A percentile compares a stretch with the other conserved stretches of the same genome.
phyloP scores from a whole-genome alignment of 352 stramenopile genomes.

The Phytophthora aleatoria region DNA sequence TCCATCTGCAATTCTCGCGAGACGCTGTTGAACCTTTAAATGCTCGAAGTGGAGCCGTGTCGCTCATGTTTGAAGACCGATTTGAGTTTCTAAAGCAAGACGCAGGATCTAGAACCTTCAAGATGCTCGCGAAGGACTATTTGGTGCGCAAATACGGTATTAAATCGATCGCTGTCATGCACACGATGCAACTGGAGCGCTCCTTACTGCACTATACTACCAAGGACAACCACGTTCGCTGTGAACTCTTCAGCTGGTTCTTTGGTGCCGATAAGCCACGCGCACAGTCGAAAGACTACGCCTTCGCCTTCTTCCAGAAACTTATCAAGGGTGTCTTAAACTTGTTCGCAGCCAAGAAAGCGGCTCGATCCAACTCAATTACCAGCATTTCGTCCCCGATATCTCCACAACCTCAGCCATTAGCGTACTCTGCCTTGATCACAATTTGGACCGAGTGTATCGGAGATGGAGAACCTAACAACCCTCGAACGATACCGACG shows the following conservation, averaged over 20 bases:
- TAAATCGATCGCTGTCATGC: conserved; percentile 73
- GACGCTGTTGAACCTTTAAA: conserved; percentile 36
- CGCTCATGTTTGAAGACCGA: conserved; percentile 37
- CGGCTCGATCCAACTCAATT: conserved; percentile 16
- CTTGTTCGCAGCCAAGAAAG: conserved; percentile 42
- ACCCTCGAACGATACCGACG: conserved; percentile 23
- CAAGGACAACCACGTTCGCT: conserved; percentile 55
- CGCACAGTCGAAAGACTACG: conserved; percentile 50
- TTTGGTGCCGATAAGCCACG: conserved; percentile 58
- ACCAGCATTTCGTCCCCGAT: neutral
- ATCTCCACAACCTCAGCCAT: conserved; percentile 13
- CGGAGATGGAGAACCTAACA: conserved; percentile 55
- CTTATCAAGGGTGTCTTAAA: conserved; percentile 52
- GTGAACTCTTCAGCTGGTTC: conserved; percentile 73
- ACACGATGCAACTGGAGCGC: conserved; percentile 69
- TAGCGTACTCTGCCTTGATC: conserved; percentile 53
- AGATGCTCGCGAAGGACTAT: conserved; percentile 63
- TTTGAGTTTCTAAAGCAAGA: conserved; percentile 42
- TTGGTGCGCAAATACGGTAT: conserved; percentile 75
- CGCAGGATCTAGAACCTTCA: conserved; percentile 44
- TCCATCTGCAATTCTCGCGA: conserved; percentile 69
- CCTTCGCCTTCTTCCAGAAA: conserved; percentile 64
- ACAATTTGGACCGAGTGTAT: conserved; percentile 66
- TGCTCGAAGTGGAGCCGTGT: conserved; percentile 13
- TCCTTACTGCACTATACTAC: conserved; percentile 62